Base-by-base conservation (phyloP, 2,329 filamentous ascomycete genomes). In the Camillea tinctor region DNA sequence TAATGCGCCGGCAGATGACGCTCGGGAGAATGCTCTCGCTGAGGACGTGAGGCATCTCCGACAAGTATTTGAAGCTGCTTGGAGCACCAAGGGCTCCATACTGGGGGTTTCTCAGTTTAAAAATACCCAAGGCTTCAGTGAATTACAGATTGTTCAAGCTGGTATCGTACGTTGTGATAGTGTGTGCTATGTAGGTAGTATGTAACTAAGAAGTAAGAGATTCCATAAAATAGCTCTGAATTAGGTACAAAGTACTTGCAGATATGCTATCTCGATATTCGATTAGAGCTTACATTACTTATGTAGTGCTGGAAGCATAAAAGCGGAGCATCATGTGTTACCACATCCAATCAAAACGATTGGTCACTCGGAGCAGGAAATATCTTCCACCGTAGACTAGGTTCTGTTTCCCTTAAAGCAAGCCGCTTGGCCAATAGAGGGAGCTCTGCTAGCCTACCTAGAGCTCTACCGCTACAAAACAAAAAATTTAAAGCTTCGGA, bases 21-120 rank as follows among this genome's bases (percentile, higher is more conserved):
- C 58, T 59, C 66, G 66, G 2, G 67, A 70, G 55, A 71, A 66
- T 17, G 68, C 55, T 57, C 65, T 66, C 19, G 62, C 57, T 40
- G 64, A 57, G 13, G 68, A 59, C 24, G 62, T 65, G 44, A 71
- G 52, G 56, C 72, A 74, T 36, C 63, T 66, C 48, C 71, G 66
- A 61, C 72, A 74, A 59, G 69, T 65, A 56, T 60, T 65, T 15
- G 68, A 70, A 44, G 66, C 64, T 30, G 65, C 65, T 24, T 66
- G 69, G 48, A 71, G 68, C 57, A 71, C 67, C 23, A 69, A 55
- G 50, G 68, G 63, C 57, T 74, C 72, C 72, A 74, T 74, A 49
- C 17, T 65, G 23, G 19, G 51, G 54, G 20, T 13, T n/a, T 4
- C 2, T 23, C 19, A 21, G 23, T 23, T 23, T 53, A 15, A 5